Base-by-base conservation (phyloP, 2,329 filamentous ascomycete species). In the Fusarium mundagurra region DNA sequence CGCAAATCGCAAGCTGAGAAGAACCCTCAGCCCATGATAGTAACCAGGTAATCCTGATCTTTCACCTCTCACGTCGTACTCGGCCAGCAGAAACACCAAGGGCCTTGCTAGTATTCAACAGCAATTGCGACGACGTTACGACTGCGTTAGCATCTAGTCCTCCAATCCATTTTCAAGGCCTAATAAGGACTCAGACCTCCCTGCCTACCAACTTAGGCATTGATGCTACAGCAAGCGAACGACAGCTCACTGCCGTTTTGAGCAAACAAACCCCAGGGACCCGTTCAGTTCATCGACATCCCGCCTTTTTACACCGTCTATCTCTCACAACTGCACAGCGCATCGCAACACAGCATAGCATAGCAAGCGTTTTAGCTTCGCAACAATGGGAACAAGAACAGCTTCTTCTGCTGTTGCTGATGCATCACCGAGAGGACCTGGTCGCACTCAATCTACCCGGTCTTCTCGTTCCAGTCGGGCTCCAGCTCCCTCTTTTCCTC, bases 381-480 rank as follows among this genome's bases (percentile, higher is more conserved):
- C 61, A 63, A 50, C 58, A 64, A 78, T 78, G 76, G 75, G 76
- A 72, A 75, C 75, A 24, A 75, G 76, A 66, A 77, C 76, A 17
- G 76, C 76, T 69, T 66, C 67, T 48, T 71, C 69, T 64, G 57
- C 75, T 45, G 68, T 72, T 33, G 67, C 74, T 51, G 76, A 75
- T 74, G 62, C 76, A 70, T 77, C 77, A 58, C 72, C 61, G 61
- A 65, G 76, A 69, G 76, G 77, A 71, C 81, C 80, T 73, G 76
- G 80, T 72, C 81, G 81, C 71, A 81, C 80, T 67, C 81, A 79
- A 75, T 83, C 81, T 68, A 80, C 78, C 72, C 80, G 80, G 72
- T 79, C 80, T 67, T 76, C 78, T 72, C 77, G 80, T 69, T 80
- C 73, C 50, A 63, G 60, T 57, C 66, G 73, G 50, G 74, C 69